These are phyloP conservation scores for Zalaria obscura DNA, from an alignment of 2,329 filamentous ascomycete genomes.

Conservation along the genomic window DNA sequence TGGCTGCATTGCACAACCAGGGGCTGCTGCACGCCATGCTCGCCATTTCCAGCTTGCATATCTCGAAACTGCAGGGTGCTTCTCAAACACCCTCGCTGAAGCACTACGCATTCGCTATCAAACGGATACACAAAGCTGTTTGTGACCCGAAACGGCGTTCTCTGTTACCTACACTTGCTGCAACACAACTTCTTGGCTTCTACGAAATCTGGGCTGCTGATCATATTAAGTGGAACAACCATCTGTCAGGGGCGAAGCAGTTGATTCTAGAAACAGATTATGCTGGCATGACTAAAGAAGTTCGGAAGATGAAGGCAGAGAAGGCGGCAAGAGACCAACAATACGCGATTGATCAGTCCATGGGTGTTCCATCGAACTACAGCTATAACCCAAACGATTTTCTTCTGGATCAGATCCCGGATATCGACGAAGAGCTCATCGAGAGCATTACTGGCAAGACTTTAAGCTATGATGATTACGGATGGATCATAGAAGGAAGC, in stretches of 20 bases:
- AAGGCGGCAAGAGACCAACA: conserved; percentile 16
- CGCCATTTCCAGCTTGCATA: conserved; percentile 73
- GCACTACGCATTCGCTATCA: conserved; percentile 79
- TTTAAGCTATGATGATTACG: conserved; percentile 44
- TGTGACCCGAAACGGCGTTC: conserved; percentile 53
- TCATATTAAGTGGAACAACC: conserved; percentile 89
- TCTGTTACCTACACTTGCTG: conserved; percentile 72
- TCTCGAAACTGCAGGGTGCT: conserved; percentile 63
- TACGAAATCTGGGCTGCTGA: conserved; percentile 94
- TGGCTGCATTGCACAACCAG: conserved; percentile 72
- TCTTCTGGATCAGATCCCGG: conserved; percentile 21
- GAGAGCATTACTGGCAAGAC: conserved; percentile 42
- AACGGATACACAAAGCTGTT: conserved; percentile 64
- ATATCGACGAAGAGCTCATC: conserved; percentile 43
- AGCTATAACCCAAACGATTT: conserved; percentile 9
- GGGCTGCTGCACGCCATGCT: conserved; percentile 83
- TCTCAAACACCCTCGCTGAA: conserved; percentile 71
- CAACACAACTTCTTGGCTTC: conserved; percentile 72
- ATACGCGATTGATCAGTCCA: background rate
- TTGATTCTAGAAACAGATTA: conserved; percentile 75
- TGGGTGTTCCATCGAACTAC: background rate
- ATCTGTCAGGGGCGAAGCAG: conserved; percentile 71
- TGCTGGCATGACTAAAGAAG: conserved; percentile 53
- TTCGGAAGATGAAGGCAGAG: conserved; percentile 49
- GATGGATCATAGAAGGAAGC: conserved; percentile 29